These are phyloP conservation scores for Boletus subparvulus DNA, from an alignment of 768 basidiomycete genomes.

Conservation along the genomic window DNA sequence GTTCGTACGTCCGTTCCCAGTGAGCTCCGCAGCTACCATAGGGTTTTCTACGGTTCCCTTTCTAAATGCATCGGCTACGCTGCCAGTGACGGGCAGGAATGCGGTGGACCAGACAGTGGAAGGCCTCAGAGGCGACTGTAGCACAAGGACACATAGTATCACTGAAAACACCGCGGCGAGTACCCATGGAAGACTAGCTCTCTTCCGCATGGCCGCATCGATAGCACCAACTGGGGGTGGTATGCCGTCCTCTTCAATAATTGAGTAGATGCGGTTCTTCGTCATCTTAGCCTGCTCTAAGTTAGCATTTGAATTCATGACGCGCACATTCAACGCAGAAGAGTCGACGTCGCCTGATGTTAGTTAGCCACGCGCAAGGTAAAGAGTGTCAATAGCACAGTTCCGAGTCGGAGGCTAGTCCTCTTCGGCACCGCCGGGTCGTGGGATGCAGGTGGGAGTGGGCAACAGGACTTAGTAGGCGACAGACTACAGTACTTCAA, in stretches of 20 bases:
- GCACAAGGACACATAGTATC: constrained; percentile 13
- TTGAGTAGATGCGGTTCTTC: not conserved
- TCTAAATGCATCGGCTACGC: not conserved
- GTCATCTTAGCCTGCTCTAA: not conserved
- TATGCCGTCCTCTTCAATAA: not conserved
- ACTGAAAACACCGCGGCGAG: constrained; percentile 15
- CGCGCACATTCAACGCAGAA: not conserved
- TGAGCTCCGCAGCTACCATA: constrained; percentile 6
- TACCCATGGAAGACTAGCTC: constrained; percentile 10
- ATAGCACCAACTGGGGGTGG: not conserved
- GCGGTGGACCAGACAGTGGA: not conserved
- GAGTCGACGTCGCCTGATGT: not conserved
- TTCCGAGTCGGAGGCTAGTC: too few relatives aligned
- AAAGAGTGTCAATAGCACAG: too few relatives aligned
- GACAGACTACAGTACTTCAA: too few relatives aligned
- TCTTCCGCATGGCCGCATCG: constrained; percentile 1
- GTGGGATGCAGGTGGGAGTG: too few relatives aligned
- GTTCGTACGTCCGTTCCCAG: constrained; percentile 36
- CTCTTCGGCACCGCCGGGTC: too few relatives aligned
- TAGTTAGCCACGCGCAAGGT: not conserved
- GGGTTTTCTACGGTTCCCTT: not conserved
- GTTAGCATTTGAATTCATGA: constrained; percentile 3
- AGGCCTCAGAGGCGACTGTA: constrained; percentile 5
- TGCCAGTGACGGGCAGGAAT: constrained; percentile 24
- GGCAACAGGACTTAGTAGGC: too few relatives aligned